These are phyloP conservation scores for Cryptomeria japonica DNA, from an alignment of 75 land plant species.

Conservation along the genomic window DNA sequence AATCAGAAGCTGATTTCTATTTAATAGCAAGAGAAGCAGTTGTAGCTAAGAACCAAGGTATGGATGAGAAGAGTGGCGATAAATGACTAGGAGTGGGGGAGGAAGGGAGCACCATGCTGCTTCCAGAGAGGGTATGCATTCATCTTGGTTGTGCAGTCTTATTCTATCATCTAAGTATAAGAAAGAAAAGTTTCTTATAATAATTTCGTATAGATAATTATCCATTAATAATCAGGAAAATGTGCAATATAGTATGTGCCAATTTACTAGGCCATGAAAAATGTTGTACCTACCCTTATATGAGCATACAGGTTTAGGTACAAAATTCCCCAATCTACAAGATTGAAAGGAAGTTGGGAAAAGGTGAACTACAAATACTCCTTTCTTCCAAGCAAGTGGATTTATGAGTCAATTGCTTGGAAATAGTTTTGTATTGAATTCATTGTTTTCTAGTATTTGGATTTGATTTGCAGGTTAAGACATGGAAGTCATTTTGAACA, in stretches of 20 bases:
- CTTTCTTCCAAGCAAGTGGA: too few species aligned
- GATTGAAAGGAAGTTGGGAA: slow-evolving; percentile 85
- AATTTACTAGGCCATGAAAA: background rate
- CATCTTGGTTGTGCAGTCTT: background rate
- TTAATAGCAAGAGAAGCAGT: slow-evolving; percentile 27
- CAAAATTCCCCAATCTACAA: slow-evolving; percentile 86
- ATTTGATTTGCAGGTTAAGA: too few species aligned
- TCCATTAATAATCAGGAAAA: background rate
- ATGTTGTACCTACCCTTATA: background rate
- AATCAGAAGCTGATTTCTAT: slow-evolving; percentile 26
- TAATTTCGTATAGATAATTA: background rate
- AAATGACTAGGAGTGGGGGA: slow-evolving; percentile 72
- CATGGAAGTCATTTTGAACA: too few species aligned
- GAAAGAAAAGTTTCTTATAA: background rate
- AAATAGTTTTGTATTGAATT: too few species aligned
- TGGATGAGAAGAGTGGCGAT: slow-evolving; percentile 83
- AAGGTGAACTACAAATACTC: slow-evolving; percentile 43
- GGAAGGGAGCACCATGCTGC: slow-evolving; percentile 65
- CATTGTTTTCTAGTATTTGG: too few species aligned
- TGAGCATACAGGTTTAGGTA: slow-evolving; percentile 72
- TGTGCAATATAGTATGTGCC: background rate
- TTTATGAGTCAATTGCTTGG: too few species aligned
- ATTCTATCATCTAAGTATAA: background rate
- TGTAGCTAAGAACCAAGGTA: slow-evolving; percentile 37
- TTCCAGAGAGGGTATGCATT: slow-evolving; percentile 81